Conservation (phyloP, 83 land plant species). For the Diphasiastrum complanatum region DNA sequence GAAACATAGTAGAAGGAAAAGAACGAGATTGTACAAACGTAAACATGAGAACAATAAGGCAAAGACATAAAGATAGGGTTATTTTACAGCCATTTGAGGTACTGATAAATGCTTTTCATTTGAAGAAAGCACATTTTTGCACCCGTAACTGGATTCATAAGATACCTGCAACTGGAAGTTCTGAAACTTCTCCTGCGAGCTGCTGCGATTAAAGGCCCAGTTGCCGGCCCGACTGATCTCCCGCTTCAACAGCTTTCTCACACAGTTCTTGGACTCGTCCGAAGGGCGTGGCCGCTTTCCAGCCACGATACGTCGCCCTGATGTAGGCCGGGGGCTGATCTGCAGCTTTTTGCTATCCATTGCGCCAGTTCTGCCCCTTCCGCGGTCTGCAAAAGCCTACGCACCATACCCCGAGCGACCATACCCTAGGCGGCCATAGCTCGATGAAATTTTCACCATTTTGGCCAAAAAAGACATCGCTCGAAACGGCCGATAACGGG, state of each 20-base stretch:
- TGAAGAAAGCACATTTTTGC: background rate
- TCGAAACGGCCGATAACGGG: too few relatives aligned
- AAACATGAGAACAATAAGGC: too few relatives aligned
- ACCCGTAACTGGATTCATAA: background rate
- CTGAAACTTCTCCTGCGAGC: constrained; percentile 83
- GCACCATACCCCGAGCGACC: too few relatives aligned
- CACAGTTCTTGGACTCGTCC: constrained; percentile 64
- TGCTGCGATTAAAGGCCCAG: constrained; percentile 63
- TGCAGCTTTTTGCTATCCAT: constrained; percentile 57
- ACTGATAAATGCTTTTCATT: background rate
- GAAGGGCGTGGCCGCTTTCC: constrained; percentile 54
- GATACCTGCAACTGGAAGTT: constrained; percentile 73
- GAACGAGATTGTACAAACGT: too few relatives aligned
- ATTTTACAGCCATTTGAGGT: background rate
- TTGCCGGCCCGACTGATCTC: constrained; percentile 77
- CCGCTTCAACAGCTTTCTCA: constrained; percentile 69
- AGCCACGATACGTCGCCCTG: constrained; percentile 57
- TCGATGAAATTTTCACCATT: too few relatives aligned
- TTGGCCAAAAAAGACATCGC: too few relatives aligned
- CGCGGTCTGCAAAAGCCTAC: too few relatives aligned
- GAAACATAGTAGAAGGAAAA: too few relatives aligned
- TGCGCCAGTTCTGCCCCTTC: too few relatives aligned
- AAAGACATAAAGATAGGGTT: too few relatives aligned
- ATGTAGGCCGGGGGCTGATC: constrained; percentile 62
- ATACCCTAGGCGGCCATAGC: too few relatives aligned